phyloP scores from a whole-genome alignment of 148 eudicot species.

The Silene conica region DNA sequence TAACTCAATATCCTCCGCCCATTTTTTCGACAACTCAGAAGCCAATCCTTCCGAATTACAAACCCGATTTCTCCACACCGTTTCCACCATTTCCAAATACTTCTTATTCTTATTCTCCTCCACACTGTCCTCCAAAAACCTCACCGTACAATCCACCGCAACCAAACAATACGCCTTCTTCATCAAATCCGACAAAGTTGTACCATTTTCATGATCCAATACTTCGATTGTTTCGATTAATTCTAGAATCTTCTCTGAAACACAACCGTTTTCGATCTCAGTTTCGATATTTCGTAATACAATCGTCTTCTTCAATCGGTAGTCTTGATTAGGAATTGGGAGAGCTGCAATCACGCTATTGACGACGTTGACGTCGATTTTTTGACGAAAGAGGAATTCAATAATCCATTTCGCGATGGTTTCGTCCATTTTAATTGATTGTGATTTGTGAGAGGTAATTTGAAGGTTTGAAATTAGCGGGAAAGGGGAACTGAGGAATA shows the following conservation, averaged over 20 bases:
- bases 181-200: slow-evolving; percentile 31
- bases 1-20: slow-evolving; percentile 50
- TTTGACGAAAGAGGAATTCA: slow-evolving; percentile 46
- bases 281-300: slow-evolving; percentile 45
- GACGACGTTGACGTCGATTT: slow-evolving; percentile 34
- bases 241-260: slow-evolving; percentile 42
- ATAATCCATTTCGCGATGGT: slow-evolving; percentile 47
- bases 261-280: slow-evolving; percentile 14
- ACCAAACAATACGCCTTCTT: slow-evolving; percentile 58
- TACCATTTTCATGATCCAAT: slow-evolving; percentile 28
- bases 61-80: slow-evolving; percentile 54
- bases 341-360: slow-evolving; percentile 28
- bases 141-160: slow-evolving; percentile 58
- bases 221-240: slow-evolving; percentile 43
- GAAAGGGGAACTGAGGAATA: slow-evolving; percentile 8
- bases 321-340: slow-evolving; percentile 32
- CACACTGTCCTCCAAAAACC: slow-evolving; percentile 27
- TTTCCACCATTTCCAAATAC: slow-evolving; percentile 46
- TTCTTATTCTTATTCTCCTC: slow-evolving; percentile 26
- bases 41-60: slow-evolving; percentile 37
- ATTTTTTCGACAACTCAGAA: slow-evolving; percentile 38
- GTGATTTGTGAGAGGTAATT: neutral
- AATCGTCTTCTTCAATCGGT: slow-evolving; percentile 36
- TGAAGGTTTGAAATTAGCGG: slow-evolving; percentile 8
- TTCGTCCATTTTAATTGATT: slow-evolving; percentile 30